Conservation (phyloP, 2,329 filamentous ascomycete genomes). For the Claviceps sp. region DNA sequence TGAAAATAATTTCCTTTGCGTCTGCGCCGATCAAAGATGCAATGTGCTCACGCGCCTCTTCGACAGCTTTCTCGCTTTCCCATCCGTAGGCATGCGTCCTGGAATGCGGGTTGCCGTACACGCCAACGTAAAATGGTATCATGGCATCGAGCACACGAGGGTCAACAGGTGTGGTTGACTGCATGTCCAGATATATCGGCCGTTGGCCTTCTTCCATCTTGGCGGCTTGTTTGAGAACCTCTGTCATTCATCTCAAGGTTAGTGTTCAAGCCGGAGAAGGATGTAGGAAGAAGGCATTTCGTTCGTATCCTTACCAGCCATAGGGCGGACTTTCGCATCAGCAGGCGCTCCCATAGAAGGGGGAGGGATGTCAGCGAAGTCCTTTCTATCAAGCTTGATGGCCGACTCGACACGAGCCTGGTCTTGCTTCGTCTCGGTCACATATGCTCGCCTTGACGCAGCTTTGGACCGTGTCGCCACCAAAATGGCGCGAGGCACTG, state of each 20-base stretch:
- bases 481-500: constrained; percentile 16
- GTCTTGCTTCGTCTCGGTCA: constrained; percentile 68
- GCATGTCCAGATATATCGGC: constrained; percentile 97
- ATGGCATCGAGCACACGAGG: constrained; percentile 92
- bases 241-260: constrained; percentile 20
- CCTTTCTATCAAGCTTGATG: constrained; percentile 75
- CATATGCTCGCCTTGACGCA: constrained; percentile 50
- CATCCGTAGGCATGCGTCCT: constrained; percentile 96
- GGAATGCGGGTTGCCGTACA: constrained; percentile 95
- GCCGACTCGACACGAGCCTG: constrained; percentile 76
- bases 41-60: constrained; percentile 72
- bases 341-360: constrained; percentile 18
- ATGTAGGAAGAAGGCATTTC: background rate
- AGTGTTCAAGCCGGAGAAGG: background rate
- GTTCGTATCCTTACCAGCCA: constrained; percentile 34
- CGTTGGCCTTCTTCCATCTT: constrained; percentile 85
- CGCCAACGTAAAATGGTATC: constrained; percentile 84
- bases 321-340: constrained; percentile 61
- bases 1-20: constrained; percentile 97
- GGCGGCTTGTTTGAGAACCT: constrained; percentile 80
- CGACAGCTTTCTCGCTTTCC: constrained; percentile 92
- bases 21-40: constrained; percentile 85
- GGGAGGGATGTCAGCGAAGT: constrained; percentile 48
- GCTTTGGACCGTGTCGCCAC: constrained; percentile 11
- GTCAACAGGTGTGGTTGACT: constrained; percentile 90